Base-by-base conservation (phyloP, 495 filamentous ascomycete genomes). In the Glarea lozoyensis region DNA sequence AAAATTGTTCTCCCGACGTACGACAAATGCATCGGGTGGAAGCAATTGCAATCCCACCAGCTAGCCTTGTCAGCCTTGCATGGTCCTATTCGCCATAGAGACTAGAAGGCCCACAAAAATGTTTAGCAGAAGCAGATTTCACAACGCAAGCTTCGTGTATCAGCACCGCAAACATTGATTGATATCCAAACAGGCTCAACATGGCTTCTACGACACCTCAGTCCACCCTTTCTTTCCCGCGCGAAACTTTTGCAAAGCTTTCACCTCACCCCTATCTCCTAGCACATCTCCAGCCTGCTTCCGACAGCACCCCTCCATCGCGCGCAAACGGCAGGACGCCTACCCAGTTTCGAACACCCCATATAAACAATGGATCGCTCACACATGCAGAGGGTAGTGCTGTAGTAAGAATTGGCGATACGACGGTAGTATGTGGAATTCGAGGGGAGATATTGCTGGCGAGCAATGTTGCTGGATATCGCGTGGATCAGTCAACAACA, bases 341-440 rank as follows among this genome's bases (percentile, higher is more conserved):
- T 11, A 60, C 72, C 6, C 69, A 85, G 56, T 78, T 82, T 27
- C 83, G 92, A 27, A 60, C 72, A 16, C 75, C 81, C 7, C 75
- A 76, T 6, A 66, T 86, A 45, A 88, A 95, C 60, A 81, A 80
- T 3, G 77, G 80, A 40, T 85, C 84, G 3, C 70, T 98, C 37
- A 83, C 85, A 1, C 88, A 98, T 58, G 81, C 85, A 36, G 78
- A 89, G 58, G 92, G 92, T 33, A 88, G 82, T 52, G 82, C 89
- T 4, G 84, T 97, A 0, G 84, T 96, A 19, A 75, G 93, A 22
- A 63, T 78, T 19, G 92, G 93, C 29, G 86, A 96, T 59, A 96
- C 88, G 6, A 84, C 87, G 0, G 86, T 88, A 5, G 86, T 98
- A 15, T 94, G 88, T 60, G 92, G 92, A 33, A 78, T 97, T 17